These are phyloP conservation scores for Xylaria sp. DNA, from an alignment of 2,329 filamentous ascomycete species.

Conservation along the genomic window DNA sequence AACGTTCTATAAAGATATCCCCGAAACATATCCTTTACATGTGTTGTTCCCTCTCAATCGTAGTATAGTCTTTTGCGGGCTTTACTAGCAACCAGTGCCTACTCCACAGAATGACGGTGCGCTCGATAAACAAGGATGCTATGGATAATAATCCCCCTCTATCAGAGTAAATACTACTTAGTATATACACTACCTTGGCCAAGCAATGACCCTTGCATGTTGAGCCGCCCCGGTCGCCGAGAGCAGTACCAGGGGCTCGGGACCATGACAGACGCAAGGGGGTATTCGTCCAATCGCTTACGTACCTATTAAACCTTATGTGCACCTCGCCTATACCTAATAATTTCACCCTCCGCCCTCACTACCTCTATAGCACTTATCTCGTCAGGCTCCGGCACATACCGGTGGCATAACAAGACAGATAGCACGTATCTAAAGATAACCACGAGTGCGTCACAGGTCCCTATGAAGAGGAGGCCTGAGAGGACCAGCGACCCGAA, in stretches of 20 bases:
- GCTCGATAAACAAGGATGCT: too few species aligned
- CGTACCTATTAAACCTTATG: background rate
- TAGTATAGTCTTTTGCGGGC: background rate
- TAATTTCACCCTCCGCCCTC: background rate
- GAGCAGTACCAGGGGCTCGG: background rate
- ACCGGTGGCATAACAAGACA: conserved; percentile 39
- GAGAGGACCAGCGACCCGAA: conserved; percentile 47
- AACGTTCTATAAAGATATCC: background rate
- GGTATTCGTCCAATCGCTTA: background rate
- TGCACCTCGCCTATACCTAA: background rate
- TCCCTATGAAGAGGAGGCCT: conserved; percentile 44
- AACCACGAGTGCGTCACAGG: conserved; percentile 42
- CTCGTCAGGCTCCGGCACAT: conserved; percentile 11
- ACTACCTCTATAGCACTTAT: background rate
- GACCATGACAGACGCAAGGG: background rate
- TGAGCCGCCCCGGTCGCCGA: background rate
- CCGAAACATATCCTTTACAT: background rate
- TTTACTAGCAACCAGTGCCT: background rate
- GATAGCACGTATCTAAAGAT: conserved; percentile 44
- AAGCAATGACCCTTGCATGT: background rate
- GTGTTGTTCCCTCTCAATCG: background rate
- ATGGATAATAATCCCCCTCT: too few species aligned
- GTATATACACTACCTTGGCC: too few species aligned
- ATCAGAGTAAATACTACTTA: too few species aligned
- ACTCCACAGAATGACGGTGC: too few species aligned